phyloP scores from a whole-genome alignment of 2,329 filamentous ascomycete species.

The Apiospora arundinis region DNA sequence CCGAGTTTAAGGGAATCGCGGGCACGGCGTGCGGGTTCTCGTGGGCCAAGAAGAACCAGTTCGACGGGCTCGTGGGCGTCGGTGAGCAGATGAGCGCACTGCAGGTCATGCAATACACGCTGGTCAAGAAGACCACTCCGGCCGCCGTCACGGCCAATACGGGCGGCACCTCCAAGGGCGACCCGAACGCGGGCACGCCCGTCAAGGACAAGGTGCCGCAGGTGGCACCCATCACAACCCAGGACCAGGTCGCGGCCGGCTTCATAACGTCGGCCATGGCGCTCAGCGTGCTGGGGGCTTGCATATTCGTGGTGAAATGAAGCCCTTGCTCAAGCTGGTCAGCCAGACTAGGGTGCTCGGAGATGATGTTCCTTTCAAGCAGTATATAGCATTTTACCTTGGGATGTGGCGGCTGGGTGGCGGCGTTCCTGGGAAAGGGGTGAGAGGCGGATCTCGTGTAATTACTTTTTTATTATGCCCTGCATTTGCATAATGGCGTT shows the following conservation, averaged over 20 bases:
- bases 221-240: constrained; percentile 50
- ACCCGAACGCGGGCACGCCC: constrained; percentile 52
- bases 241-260: constrained; percentile 62
- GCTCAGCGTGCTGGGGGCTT: constrained; percentile 56
- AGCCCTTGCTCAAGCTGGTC: not conserved
- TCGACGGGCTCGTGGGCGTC: constrained; percentile 67
- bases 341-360: not conserved
- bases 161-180: constrained; percentile 65
- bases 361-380: not conserved
- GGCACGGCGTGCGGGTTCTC: constrained; percentile 71
- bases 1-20: constrained; percentile 55
- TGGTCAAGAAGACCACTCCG: constrained; percentile 49
- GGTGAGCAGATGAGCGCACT: constrained; percentile 75
- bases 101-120: constrained; percentile 66
- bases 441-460: not conserved
- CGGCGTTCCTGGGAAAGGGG: constrained; percentile 1
- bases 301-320: constrained; percentile 52
- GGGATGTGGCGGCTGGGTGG: not conserved
- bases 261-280: constrained; percentile 59
- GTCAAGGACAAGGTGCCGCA: constrained; percentile 32
- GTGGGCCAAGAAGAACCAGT: constrained; percentile 61
- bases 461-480: not conserved
- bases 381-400: not conserved
- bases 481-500: not conserved
- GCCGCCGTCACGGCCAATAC: constrained; percentile 58